Percentiles rank a stretch among this genome's conserved stretches.
phyloP scores from a whole-genome alignment of 139 green algal species.

The Chlorella sp. region DNA sequence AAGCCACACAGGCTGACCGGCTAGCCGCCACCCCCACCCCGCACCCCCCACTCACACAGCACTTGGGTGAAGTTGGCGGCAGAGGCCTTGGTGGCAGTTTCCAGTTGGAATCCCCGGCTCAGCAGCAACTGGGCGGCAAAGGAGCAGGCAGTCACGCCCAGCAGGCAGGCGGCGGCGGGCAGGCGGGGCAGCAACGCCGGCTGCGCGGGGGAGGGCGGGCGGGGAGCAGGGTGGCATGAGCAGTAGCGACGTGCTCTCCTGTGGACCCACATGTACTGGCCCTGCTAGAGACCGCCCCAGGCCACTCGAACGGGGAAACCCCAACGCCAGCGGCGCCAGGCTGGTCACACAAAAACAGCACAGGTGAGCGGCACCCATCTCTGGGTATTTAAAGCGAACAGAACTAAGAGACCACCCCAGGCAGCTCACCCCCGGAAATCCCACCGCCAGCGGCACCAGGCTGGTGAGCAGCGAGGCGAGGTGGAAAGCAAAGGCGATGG shows the following conservation, averaged over 20 bases:
- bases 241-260: too few species aligned
- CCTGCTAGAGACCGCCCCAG: too few species aligned
- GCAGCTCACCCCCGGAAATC: conserved; percentile 14
- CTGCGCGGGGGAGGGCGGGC: not conserved
- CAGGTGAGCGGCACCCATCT: too few species aligned
- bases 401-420: too few species aligned
- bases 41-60: not conserved
- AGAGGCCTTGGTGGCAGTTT: conserved; percentile 44
- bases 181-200: conserved; percentile 12
- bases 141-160: conserved; percentile 31
- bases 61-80: conserved; percentile 51
- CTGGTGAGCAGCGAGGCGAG: not conserved
- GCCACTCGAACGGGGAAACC: too few species aligned
- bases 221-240: not conserved
- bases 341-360: too few species aligned
- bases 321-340: too few species aligned
- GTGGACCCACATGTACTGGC: too few species aligned
- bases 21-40: not conserved
- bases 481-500: conserved; percentile 48
- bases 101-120: conserved; percentile 63
- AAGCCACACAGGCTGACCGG: not conserved
- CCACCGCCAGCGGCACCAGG: conserved; percentile 16
- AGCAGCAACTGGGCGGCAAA: conserved; percentile 58
- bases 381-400: too few species aligned
- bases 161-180: conserved; percentile 29